Evolutionary conservation across 768 basidiomycete species (phyloP), one percentile per base, ranked within the genome.

Genomic region (Pleurotus ostreatus): DNA sequence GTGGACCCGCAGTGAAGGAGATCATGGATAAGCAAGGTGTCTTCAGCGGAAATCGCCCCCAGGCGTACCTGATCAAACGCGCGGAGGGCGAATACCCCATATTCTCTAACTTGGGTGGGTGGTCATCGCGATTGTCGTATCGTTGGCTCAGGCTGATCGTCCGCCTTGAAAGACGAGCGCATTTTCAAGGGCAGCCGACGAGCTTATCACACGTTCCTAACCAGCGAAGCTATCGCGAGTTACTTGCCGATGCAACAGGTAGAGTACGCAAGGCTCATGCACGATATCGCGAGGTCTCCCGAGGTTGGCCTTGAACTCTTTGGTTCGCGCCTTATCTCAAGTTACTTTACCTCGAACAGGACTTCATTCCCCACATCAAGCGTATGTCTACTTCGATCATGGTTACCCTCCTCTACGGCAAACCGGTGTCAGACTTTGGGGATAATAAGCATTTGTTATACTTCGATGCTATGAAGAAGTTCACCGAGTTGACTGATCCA

Each of bases 381-480:
- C 67, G 71, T 1, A 68, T 58, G 55, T 63, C 70, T 0, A 66
- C 61, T 9, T 73, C 73, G 20, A 61, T 69, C 43, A 66, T 70
- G 20, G 48, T 68, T 23, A 66, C 65, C 8, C 61, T 72, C 2
- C 49, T 72, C 1, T 73, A 64, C 52, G 70, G 70, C 20, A 66
- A 62, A 39, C 71, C 71, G 6, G 61, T 65, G 4, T 52, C 57
- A 11, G 64, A 61, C 12, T 71, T 70, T 55, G 65, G 65, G 57
- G 56, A 68, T 18, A 66, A 59, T 26, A 60, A 66, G 48, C 64
- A 65, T 23, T 52, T 64, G 34, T 70, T 66, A 61, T 57, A 62
- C 7, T 53, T 63, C 6, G 61, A 64, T 8, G 69, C 68, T 25
- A 64, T 69, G 15, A 70, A 72, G 15, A 13, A 34, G 15, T 16